Conservation (phyloP, 306 rosid genomes). For the Fagus sylvatica region DNA sequence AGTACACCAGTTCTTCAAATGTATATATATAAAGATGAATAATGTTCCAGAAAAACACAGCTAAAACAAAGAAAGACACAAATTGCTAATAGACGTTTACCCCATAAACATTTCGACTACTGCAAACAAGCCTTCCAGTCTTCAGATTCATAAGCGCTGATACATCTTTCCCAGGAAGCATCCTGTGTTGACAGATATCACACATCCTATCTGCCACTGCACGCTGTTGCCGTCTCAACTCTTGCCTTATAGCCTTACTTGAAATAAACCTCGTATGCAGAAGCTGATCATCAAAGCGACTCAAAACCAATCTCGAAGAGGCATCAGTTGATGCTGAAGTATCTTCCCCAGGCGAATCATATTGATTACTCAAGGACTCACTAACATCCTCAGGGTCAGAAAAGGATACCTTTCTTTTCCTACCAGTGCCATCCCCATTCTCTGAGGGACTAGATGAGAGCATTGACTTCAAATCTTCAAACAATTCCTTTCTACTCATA, state of each 20-base stretch:
- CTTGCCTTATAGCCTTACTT: constrained; percentile 68
- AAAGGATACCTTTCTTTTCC: constrained; percentile 59
- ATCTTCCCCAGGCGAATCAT: constrained; percentile 64
- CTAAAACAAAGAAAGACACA: constrained; percentile 5
- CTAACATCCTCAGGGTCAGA: constrained; percentile 60
- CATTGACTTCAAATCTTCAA: constrained; percentile 52
- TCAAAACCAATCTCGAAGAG: constrained; percentile 41
- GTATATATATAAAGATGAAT: background rate
- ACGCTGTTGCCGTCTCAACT: constrained; percentile 73
- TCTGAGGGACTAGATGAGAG: constrained; percentile 48
- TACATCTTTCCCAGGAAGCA: constrained; percentile 94
- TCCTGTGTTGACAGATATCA: constrained; percentile 84
- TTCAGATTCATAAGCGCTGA: constrained; percentile 73
- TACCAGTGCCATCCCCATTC: constrained; percentile 28
- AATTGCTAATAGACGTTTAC: constrained; percentile 43
- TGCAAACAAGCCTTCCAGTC: constrained; percentile 79
- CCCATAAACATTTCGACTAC: constrained; percentile 81
- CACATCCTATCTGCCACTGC: constrained; percentile 81
- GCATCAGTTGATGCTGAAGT: constrained; percentile 50
- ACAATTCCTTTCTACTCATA: constrained; percentile 61
- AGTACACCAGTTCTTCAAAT: constrained; percentile 6
- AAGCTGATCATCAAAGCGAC: constrained; percentile 51
- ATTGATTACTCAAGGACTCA: constrained; percentile 49
- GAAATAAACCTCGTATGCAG: constrained; percentile 52
- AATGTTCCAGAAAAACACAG: constrained; percentile 8